Evolutionary conservation across 768 basidiomycete species (phyloP).

Genomic region (Lactarius deliciosus): DNA sequence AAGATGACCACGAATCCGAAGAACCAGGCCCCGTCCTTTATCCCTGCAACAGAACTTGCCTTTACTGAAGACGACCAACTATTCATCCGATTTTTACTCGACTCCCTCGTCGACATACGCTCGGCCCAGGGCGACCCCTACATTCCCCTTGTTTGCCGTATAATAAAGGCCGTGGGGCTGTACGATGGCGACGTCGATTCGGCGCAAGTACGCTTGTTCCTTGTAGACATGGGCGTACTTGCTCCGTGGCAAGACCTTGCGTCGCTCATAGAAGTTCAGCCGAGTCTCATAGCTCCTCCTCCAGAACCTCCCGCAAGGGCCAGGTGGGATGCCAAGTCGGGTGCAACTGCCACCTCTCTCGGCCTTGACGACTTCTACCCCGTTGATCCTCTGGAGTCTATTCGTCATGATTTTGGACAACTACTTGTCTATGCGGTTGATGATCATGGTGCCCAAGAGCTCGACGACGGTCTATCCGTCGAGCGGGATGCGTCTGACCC

Average conservation of each 20-base stretch:
- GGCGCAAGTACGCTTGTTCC: constrained; percentile 44
- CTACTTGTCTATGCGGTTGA: constrained; percentile 87
- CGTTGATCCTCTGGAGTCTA: constrained; percentile 59
- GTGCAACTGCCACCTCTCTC: constrained; percentile 31
- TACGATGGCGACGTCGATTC: constrained; percentile 38
- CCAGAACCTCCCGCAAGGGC: background rate
- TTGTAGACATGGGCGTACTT: constrained; percentile 71
- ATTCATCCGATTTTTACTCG: constrained; percentile 59
- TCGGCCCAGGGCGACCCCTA: constrained; percentile 65
- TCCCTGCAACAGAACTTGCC: constrained; percentile 33
- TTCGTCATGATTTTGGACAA: constrained; percentile 86
- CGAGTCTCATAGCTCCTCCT: background rate
- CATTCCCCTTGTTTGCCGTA: constrained; percentile 46
- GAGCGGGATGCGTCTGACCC: constrained; percentile 63
- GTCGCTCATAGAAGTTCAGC: constrained; percentile 24
- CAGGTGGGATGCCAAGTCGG: background rate
- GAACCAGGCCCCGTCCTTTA: constrained; percentile 35
- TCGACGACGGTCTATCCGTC: constrained; percentile 92
- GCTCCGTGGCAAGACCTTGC: constrained; percentile 78
- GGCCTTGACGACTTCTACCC: constrained; percentile 66
- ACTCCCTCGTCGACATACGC: constrained; percentile 50
- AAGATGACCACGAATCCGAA: constrained; percentile 5
- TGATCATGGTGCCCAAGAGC: constrained; percentile 71
- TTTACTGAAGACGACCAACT: constrained; percentile 56
- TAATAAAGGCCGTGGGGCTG: constrained; percentile 57